Evolutionary conservation across 2,329 filamentous ascomycete species (phyloP).

Genomic region (Fusarium sp.): DNA sequence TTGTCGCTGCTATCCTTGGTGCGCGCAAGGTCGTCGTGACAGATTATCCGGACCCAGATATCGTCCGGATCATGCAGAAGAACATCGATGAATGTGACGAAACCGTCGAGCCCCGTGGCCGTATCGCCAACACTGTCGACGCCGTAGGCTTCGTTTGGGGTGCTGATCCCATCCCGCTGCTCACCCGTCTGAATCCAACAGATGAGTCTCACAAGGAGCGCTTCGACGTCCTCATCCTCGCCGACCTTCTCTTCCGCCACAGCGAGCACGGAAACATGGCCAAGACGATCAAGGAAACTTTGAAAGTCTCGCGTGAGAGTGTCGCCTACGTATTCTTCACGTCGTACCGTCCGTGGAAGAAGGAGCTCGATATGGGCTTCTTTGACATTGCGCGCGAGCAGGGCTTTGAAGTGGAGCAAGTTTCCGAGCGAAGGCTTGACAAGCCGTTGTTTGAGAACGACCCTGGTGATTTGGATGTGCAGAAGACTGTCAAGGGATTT

Average conservation of each 20-base stretch:
- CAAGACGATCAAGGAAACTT: constrained; percentile 75
- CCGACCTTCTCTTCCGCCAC: constrained; percentile 92
- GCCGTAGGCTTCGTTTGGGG: constrained; percentile 90
- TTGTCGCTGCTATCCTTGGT: constrained; percentile 80
- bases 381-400: constrained; percentile 80
- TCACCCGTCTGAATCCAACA: constrained; percentile 65
- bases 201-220: constrained; percentile 48
- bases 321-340: constrained; percentile 92
- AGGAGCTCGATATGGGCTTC: constrained; percentile 86
- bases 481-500: constrained; percentile 87
- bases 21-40: constrained; percentile 82
- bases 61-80: constrained; percentile 82
- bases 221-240: constrained; percentile 88
- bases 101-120: constrained; percentile 49
- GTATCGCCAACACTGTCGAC: constrained; percentile 58
- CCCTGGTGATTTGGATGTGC: constrained; percentile 83
- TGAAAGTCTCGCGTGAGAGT: constrained; percentile 68
- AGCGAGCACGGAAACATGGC: constrained; percentile 85
- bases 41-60: constrained; percentile 87
- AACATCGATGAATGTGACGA: constrained; percentile 75
- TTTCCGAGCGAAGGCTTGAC: constrained; percentile 85
- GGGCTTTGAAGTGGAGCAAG: constrained; percentile 82
- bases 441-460: constrained; percentile 91
- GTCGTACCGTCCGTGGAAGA: constrained; percentile 87
- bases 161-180: constrained; percentile 68